Evolutionary conservation across 768 basidiomycete genomes (phyloP), one percentile per base, ranked within the genome.

Genomic region (Suillus variegatus): DNA sequence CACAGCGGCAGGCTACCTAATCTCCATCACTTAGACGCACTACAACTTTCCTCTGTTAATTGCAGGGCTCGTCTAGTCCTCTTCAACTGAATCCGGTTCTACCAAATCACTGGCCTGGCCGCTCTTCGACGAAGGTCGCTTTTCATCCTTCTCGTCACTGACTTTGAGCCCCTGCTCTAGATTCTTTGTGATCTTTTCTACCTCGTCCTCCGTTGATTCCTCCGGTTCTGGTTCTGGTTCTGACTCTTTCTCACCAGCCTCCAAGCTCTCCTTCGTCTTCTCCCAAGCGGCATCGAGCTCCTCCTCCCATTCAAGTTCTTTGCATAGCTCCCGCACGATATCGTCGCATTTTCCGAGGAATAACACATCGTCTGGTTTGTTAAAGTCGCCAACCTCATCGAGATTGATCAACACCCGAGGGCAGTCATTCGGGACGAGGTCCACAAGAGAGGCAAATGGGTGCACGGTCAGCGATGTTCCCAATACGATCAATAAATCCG

Each of bases 381-480:
- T 82, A 60, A 92, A 82, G 70, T 86, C 79, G 1, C 95, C 94
- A 2, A 94, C 96, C 2, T 76, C 76, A 65, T 97, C 94, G 52
- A 94, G 82, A 74, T 97, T 97, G 77, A 99, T 88, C 38, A 98
- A 83, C n/a, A 97, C 83, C 2, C 96, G 89, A 3, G 92, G 94
- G 70, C 89, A 93, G 10, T 69, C 68, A 2, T 77, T 65, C 5
- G 81, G 80, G 0, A 91, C 88, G 64, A 84, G 75, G 51, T 79
- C 76, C 12, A 90, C 84, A 28, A 99, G 86, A 1, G 87, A 86
- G 6, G 95, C 94, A 74, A 99, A 97, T 2, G 94, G 94, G 61
- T 91, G 87, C 13, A 95, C 93, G 0, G 87, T 89, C 56, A 97
- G 82, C 2, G 94, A 96, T 0, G 96, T 98, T 35, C 96, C 95